These are phyloP conservation scores for Agaricus sinodeliciosus DNA, from an alignment of 768 basidiomycete species.

Conservation along the genomic window DNA sequence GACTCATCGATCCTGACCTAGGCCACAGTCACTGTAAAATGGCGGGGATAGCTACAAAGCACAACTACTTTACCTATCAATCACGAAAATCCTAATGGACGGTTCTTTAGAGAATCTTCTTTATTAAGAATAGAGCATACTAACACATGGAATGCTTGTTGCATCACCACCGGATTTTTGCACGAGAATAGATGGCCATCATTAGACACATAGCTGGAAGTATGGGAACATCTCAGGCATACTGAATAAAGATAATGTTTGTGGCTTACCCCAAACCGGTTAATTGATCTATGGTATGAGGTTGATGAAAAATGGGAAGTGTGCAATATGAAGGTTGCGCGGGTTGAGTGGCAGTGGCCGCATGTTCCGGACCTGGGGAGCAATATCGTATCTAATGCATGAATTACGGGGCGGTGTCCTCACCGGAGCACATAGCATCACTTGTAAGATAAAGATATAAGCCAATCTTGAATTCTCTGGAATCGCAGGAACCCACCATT, in stretches of 20 bases:
- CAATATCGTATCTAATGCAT: neutral
- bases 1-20: conserved; percentile 48
- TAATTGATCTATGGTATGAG: conserved; percentile 8
- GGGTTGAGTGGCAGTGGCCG: conserved; percentile 25
- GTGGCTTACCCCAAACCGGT: conserved; percentile 7
- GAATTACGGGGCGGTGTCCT: neutral
- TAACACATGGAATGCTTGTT: conserved; percentile 56
- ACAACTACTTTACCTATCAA: conserved; percentile 33
- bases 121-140: conserved; percentile 16
- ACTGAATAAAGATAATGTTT: neutral
- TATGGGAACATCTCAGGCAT: too few species aligned
- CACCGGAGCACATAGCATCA: conserved; percentile 49
- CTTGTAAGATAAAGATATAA: conserved; percentile 17
- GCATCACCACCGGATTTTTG: conserved; percentile 44
- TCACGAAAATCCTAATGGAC: conserved; percentile 31
- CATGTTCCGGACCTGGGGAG: conserved; percentile 43
- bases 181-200: conserved; percentile 54
- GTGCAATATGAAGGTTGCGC: conserved; percentile 49
- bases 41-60: neutral
- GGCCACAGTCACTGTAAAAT: neutral
- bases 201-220: conserved; percentile 37
- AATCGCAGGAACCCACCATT: conserved; percentile 35
- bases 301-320: conserved; percentile 46
- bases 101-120: neutral
- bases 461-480: neutral